A percentile compares a stretch with the other conserved stretches of the same genome.
Conservation (phyloP, 192 early-diverging fungal species). For the Coemansia sp. region DNA sequence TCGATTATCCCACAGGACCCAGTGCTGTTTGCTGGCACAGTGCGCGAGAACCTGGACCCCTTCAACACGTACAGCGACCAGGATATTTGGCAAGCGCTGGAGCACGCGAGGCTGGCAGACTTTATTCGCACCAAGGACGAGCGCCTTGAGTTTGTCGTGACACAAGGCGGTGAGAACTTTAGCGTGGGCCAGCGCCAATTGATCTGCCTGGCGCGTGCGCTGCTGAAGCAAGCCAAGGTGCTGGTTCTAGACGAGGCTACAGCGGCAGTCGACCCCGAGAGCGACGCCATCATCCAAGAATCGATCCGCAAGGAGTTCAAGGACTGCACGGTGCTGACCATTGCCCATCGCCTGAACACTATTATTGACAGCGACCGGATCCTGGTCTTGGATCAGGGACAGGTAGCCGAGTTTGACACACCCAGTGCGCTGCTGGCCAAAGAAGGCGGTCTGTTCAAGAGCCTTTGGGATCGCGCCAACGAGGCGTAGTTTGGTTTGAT, state of each 20-base stretch:
- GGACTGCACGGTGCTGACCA: constrained; percentile 75
- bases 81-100: constrained; percentile 70
- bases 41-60: constrained; percentile 60
- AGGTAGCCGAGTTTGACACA: constrained; percentile 68
- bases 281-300: constrained; percentile 69
- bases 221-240: constrained; percentile 68
- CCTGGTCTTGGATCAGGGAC: constrained; percentile 72
- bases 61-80: constrained; percentile 48
- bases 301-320: constrained; percentile 71
- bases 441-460: constrained; percentile 12
- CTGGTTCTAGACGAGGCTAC: constrained; percentile 85
- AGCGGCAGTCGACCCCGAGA: constrained; percentile 61
- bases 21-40: constrained; percentile 65
- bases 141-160: constrained; percentile 65
- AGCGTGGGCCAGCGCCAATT: constrained; percentile 82
- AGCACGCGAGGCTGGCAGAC: constrained; percentile 65
- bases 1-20: constrained; percentile 90
- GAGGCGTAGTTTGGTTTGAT: neutral
- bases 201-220: constrained; percentile 67
- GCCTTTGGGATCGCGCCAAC: neutral
- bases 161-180: constrained; percentile 65
- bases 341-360: constrained; percentile 83
- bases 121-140: constrained; percentile 62
- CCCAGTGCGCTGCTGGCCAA: constrained; percentile 59
- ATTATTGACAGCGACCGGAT: constrained; percentile 73